These are phyloP conservation scores for Phytomonas sp. DNA, from an alignment of 208 protist genomes.

Conservation along the genomic window DNA sequence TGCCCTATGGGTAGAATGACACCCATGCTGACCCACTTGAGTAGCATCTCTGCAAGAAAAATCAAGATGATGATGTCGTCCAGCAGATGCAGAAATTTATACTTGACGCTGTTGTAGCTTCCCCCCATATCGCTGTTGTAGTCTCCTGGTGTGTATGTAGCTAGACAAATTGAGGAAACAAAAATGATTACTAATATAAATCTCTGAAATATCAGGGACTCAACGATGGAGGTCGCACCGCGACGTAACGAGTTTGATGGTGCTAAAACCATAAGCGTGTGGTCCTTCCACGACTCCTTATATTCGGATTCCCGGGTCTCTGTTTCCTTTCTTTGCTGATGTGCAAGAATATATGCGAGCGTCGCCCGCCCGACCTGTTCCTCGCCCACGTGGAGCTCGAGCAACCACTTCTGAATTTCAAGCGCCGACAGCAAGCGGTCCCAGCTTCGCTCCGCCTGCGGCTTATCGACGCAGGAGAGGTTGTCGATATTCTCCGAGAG, in stretches of 20 bases:
- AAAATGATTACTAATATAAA: constrained; percentile 63
- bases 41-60: constrained; percentile 82
- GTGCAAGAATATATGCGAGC: constrained; percentile 81
- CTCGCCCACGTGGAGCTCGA: constrained; percentile 85
- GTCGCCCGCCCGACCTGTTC: constrained; percentile 83
- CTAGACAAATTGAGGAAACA: constrained; percentile 68
- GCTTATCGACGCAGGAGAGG: constrained; percentile 63
- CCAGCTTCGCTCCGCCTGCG: constrained; percentile 59
- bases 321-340: constrained; percentile 57
- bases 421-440: constrained; percentile 60
- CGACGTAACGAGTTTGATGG: constrained; percentile 49
- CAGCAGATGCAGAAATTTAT: constrained; percentile 63
- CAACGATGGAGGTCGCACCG: constrained; percentile 29
- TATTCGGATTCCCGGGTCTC: constrained; percentile 24
- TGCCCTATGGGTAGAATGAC: constrained; percentile 57
- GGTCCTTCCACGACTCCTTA: constrained; percentile 55
- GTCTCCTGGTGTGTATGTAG: constrained; percentile 40
- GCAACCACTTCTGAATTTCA: constrained; percentile 80
- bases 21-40: constrained; percentile 84
- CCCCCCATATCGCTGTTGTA: constrained; percentile 60
- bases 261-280: constrained; percentile 56
- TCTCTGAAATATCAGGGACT: constrained; percentile 57
- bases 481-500: constrained; percentile 85
- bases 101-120: constrained; percentile 52
- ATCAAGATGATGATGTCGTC: constrained; percentile 81